A percentile compares a stretch with the other conserved stretches of the same genome.
These are phyloP conservation scores for Rhizopus microsporus DNA, from an alignment of 371 early-diverging fungal genomes.

Conservation along the genomic window DNA sequence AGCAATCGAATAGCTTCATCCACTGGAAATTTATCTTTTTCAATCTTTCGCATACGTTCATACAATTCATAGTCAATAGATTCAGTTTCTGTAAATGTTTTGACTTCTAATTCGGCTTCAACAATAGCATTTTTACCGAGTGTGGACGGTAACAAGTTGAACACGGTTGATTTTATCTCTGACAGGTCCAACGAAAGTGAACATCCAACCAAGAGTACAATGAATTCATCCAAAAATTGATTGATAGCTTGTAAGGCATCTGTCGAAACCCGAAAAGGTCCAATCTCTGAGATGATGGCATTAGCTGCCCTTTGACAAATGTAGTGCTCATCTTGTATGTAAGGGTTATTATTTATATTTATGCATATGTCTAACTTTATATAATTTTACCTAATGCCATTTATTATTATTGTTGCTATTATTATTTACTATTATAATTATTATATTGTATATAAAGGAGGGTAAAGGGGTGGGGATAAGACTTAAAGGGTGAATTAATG, in stretches of 20 bases:
- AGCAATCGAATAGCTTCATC: constrained; percentile 31
- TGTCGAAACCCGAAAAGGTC: constrained; percentile 61
- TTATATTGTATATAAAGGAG: neutral
- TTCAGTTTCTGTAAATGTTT: constrained; percentile 64
- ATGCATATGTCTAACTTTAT: neutral
- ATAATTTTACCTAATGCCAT: constrained; percentile 13
- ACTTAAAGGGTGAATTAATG: neutral
- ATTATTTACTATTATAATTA: no score
- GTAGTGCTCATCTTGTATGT: constrained; percentile 53
- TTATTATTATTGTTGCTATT: constrained; percentile 1
- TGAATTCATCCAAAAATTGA: constrained; percentile 65
- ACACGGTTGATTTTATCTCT: constrained; percentile 57
- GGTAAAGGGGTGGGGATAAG: neutral
- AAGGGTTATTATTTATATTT: neutral
- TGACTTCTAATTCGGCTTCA: constrained; percentile 70
- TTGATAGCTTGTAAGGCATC: constrained; percentile 66
- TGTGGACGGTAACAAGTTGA: constrained; percentile 54
- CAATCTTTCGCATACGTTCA: constrained; percentile 44
- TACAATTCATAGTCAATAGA: constrained; percentile 49
- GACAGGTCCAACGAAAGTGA: constrained; percentile 58
- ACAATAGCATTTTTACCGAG: constrained; percentile 69
- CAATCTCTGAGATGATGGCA: constrained; percentile 67
- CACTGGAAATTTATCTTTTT: constrained; percentile 29
- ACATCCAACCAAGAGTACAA: constrained; percentile 50
- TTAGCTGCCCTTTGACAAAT: constrained; percentile 69